phyloP scores from a whole-genome alignment of 2,329 filamentous ascomycete species.

The Talaromyces sp. region DNA sequence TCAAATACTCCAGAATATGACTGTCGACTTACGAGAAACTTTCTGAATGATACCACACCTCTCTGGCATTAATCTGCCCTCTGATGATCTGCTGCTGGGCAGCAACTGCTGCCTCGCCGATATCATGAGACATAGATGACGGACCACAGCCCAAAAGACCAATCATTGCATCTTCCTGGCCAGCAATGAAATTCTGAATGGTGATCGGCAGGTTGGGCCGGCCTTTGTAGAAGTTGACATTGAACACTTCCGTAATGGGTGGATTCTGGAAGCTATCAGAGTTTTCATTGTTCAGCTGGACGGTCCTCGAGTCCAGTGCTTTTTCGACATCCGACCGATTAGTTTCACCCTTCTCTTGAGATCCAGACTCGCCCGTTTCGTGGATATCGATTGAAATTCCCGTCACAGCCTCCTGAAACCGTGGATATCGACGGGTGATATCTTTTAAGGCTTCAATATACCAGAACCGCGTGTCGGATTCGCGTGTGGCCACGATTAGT shows the following conservation, averaged over 20 bases:
- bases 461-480: not conserved
- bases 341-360: not conserved
- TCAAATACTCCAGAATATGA: too few relatives aligned
- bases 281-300: constrained; percentile 12
- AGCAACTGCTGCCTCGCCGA: constrained; percentile 44
- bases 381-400: constrained; percentile 1
- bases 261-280: not conserved
- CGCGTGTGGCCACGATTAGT: constrained; percentile 2
- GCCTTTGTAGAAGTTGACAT: not conserved
- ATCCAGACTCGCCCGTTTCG: not conserved
- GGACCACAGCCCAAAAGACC: constrained; percentile 43
- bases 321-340: not conserved
- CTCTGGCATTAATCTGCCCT: constrained; percentile 22
- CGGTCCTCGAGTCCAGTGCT: not conserved
- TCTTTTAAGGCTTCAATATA: not conserved
- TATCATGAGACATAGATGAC: constrained; percentile 44
- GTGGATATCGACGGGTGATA: not conserved
- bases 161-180: not conserved
- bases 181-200: not conserved
- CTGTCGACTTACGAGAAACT: constrained; percentile 42
- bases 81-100: constrained; percentile 37
- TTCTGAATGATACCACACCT: constrained; percentile 47
- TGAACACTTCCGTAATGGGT: not conserved
- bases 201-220: constrained; percentile 3
- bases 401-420: not conserved